Evolutionary conservation across 106 monocot species (phyloP).

Genomic region (Posidonia australis): DNA sequence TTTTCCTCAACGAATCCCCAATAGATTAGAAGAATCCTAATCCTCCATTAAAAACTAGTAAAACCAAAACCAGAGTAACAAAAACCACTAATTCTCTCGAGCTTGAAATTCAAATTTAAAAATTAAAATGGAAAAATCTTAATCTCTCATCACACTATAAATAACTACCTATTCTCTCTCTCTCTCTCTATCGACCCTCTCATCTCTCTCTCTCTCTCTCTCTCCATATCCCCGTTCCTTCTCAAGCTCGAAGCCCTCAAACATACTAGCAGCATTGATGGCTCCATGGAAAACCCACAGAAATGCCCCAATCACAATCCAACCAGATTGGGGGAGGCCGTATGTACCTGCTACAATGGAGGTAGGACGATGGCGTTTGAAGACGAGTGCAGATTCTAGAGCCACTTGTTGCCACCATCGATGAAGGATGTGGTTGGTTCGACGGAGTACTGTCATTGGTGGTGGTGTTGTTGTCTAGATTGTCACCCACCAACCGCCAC

Average conservation of each 20-base stretch:
- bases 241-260: slow-evolving; percentile 29
- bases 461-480: slow-evolving; percentile 20
- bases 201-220: too few relatives aligned
- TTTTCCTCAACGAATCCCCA: too few relatives aligned
- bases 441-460: slow-evolving; percentile 48
- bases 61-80: too few relatives aligned
- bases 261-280: slow-evolving; percentile 21
- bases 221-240: slow-evolving; percentile 32
- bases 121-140: too few relatives aligned
- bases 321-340: too few relatives aligned
- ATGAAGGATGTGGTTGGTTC: slow-evolving; percentile 22
- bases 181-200: too few relatives aligned
- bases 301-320: neutral
- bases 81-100: too few relatives aligned
- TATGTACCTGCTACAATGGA: slow-evolving; percentile 19
- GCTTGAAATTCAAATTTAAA: too few relatives aligned
- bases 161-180: too few relatives aligned
- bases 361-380: neutral
- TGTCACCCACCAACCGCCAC: slow-evolving; percentile 34
- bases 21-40: too few relatives aligned
- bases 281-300: slow-evolving; percentile 19
- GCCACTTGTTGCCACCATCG: slow-evolving; percentile 33
- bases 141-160: too few relatives aligned
- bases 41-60: too few relatives aligned
- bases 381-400: slow-evolving; percentile 10